These are phyloP conservation scores for Pleurotus citrinopileatus DNA, from an alignment of 768 basidiomycete genomes.

Conservation along the genomic window DNA sequence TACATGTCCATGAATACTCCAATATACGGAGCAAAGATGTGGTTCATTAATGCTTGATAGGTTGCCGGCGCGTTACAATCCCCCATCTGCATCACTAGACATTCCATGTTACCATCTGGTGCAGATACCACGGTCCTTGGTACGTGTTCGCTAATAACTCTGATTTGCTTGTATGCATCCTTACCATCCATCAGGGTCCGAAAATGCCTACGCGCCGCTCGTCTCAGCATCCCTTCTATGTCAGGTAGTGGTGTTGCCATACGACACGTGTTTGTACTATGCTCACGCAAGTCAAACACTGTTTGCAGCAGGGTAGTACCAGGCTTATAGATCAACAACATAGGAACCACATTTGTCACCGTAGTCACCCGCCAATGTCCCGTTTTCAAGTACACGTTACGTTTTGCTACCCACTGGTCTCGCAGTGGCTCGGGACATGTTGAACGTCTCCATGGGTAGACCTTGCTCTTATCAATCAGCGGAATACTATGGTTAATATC, in stretches of 20 bases:
- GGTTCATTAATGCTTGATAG: no score
- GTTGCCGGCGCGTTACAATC: no score
- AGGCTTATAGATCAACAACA: neutral
- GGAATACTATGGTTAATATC: constrained; percentile 35
- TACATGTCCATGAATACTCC: no score
- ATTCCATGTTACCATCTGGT: constrained; percentile 43
- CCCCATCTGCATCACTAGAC: constrained; percentile 29
- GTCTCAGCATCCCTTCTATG: constrained; percentile 21
- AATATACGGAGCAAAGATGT: no score
- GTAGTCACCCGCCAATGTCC: constrained; percentile 11
- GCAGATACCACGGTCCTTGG: constrained; percentile 26
- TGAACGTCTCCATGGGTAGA: constrained; percentile 19
- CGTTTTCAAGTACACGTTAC: constrained; percentile 1
- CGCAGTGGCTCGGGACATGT: constrained; percentile 12
- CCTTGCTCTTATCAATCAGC: constrained; percentile 25
- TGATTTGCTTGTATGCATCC: constrained; percentile 37
- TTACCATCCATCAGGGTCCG: constrained; percentile 27
- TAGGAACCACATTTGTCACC: constrained; percentile 3
- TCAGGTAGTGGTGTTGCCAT: constrained; percentile 24
- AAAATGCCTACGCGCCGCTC: constrained; percentile 17
- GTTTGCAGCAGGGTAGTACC: constrained; percentile 19
- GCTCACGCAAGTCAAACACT: constrained; percentile 27
- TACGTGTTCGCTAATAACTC: constrained; percentile 26
- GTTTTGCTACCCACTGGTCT: constrained; percentile 13
- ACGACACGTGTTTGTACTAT: constrained; percentile 34